Percentiles rank a stretch among this genome's conserved stretches.
Evolutionary conservation across 176 grass and related monocot genomes (phyloP).

Genomic region (Phragmites australis): DNA sequence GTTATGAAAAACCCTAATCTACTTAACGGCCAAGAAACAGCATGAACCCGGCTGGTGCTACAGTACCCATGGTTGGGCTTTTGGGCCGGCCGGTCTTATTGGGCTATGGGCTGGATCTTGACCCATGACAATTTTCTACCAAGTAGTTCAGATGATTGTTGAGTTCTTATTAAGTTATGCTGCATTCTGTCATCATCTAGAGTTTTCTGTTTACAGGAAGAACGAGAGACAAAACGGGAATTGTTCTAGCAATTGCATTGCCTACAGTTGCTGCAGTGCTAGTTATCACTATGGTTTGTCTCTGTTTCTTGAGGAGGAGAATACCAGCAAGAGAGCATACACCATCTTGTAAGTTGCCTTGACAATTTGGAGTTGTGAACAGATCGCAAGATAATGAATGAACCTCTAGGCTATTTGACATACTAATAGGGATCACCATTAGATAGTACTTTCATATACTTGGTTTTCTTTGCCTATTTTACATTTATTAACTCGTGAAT

Average conservation of each 20-base stretch:
- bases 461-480: neutral
- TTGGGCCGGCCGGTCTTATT: too few species aligned
- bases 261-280: slow-evolving; percentile 37
- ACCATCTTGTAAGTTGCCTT: slow-evolving; percentile 39
- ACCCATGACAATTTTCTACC: neutral
- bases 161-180: neutral
- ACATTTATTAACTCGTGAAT: neutral
- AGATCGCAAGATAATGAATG: neutral
- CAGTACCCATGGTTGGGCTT: too few species aligned
- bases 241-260: slow-evolving; percentile 45
- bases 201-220: slow-evolving; percentile 40
- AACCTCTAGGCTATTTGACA: neutral
- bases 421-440: neutral
- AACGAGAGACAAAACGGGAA: slow-evolving; percentile 26
- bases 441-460: neutral
- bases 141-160: neutral
- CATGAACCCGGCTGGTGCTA: too few species aligned
- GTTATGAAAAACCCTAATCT: too few species aligned
- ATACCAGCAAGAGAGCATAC: slow-evolving; percentile 12
- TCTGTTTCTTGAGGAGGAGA: slow-evolving; percentile 39
- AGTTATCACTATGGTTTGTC: slow-evolving; percentile 10
- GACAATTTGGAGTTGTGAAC: neutral
- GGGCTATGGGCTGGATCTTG: too few species aligned
- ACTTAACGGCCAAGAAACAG: too few species aligned
- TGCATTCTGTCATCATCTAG: neutral